phyloP scores from a whole-genome alignment of 2,329 filamentous ascomycete genomes.

The Xylariaceae sp. region DNA sequence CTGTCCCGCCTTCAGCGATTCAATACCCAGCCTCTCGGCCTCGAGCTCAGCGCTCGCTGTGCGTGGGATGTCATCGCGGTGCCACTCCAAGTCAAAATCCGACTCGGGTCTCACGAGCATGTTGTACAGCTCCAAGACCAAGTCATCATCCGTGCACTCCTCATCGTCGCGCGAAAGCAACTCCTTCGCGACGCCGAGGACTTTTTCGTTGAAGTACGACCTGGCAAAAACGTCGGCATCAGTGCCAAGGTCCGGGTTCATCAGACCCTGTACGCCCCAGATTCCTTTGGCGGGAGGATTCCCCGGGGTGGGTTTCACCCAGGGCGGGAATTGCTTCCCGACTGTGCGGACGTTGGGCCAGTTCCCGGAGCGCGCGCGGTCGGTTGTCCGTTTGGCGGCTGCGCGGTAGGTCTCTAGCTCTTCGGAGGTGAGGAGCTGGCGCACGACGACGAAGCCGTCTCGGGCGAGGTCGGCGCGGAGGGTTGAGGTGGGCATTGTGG shows the following conservation, averaged over 20 bases:
- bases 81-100: constrained; percentile 77
- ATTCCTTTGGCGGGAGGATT: constrained; percentile 54
- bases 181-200: constrained; percentile 61
- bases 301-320: constrained; percentile 53
- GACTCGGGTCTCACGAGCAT: constrained; percentile 69
- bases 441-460: constrained; percentile 74
- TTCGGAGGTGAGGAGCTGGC: constrained; percentile 53
- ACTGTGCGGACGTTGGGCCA: constrained; percentile 83
- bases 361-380: constrained; percentile 60
- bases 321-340: constrained; percentile 88
- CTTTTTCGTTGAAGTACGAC: constrained; percentile 66
- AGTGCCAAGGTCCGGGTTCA: constrained; percentile 65
- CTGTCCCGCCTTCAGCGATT: constrained; percentile 31
- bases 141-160: constrained; percentile 41
- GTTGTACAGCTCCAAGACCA: constrained; percentile 85
- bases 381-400: constrained; percentile 49
- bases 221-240: constrained; percentile 58
- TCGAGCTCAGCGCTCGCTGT: constrained; percentile 65
- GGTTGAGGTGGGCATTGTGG: constrained; percentile 2
- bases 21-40: constrained; percentile 51
- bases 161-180: constrained; percentile 48
- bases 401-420: constrained; percentile 57
- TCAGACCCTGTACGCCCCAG: constrained; percentile 84
- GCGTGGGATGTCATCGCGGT: constrained; percentile 77
- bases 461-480: constrained; percentile 26